Conservation (phyloP, 2,329 filamentous ascomycete species). For the Clarireedia paspali region DNA sequence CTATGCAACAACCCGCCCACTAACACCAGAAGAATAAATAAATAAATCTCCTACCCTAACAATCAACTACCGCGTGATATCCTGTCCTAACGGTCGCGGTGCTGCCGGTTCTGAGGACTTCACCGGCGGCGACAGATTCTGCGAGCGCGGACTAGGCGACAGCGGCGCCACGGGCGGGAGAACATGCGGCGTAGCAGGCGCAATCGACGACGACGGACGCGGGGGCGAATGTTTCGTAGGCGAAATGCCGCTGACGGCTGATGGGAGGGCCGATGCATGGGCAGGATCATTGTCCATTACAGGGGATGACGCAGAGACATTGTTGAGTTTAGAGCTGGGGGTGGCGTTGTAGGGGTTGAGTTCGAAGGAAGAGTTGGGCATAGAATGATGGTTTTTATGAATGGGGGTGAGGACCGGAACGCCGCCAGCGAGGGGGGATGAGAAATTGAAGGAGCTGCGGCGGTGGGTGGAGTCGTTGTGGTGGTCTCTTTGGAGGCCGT, state of each 20-base stretch:
- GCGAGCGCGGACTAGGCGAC: constrained; percentile 48
- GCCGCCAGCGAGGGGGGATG: constrained; percentile 24
- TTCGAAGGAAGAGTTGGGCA: constrained; percentile 12
- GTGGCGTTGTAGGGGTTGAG: constrained; percentile 7
- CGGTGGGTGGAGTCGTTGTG: constrained; percentile 16
- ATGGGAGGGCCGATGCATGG: constrained; percentile 25
- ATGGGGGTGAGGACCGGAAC: constrained; percentile 25
- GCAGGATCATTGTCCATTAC: constrained; percentile 11
- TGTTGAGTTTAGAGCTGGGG: constrained; percentile 3
- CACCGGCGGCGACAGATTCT: constrained; percentile 53
- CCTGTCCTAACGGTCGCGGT: background rate
- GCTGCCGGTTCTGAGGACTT: constrained; percentile 34
- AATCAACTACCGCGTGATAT: background rate
- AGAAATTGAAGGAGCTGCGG: constrained; percentile 23
- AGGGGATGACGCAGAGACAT: constrained; percentile 9
- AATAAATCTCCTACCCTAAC: too few relatives aligned
- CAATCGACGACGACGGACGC: constrained; percentile 19
- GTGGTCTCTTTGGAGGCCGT: constrained; percentile 14
- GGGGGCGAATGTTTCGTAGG: constrained; percentile 38
- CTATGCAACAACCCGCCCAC: too few relatives aligned
- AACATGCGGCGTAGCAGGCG: constrained; percentile 33
- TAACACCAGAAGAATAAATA: too few relatives aligned
- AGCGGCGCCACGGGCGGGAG: constrained; percentile 51
- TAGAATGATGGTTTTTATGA: constrained; percentile 13
- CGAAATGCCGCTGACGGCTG: constrained; percentile 33